These are phyloP conservation scores for Aspergillus puulaauensis DNA, from an alignment of 2,329 filamentous ascomycete species.

Conservation along the genomic window DNA sequence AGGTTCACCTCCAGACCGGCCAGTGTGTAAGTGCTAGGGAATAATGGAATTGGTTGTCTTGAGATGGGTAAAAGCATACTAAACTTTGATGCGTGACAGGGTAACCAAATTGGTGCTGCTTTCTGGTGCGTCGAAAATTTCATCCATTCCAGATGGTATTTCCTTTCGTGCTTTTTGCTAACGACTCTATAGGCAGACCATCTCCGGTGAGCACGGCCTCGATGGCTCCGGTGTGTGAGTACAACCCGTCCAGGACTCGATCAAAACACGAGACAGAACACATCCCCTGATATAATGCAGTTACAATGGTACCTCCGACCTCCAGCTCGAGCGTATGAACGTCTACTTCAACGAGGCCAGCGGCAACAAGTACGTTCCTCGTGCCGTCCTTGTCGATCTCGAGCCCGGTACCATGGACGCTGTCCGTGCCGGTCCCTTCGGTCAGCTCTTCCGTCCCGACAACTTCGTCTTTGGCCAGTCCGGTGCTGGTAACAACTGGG, in stretches of 20 bases:
- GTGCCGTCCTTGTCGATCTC: slow-evolving; percentile 98
- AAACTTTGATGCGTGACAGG: slow-evolving; percentile 55
- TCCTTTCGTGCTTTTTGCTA: slow-evolving; percentile 30
- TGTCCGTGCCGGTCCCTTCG: slow-evolving; percentile 95
- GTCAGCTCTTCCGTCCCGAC: slow-evolving; percentile 98
- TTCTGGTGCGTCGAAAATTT: slow-evolving; percentile 71
- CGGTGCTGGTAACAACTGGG: slow-evolving; percentile 99
- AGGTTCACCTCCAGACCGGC: slow-evolving; percentile 99
- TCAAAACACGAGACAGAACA: slow-evolving; percentile 13
- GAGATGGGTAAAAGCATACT: slow-evolving; percentile 16
- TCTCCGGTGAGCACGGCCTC: slow-evolving; percentile 90
- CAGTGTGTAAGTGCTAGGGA: slow-evolving; percentile 77
- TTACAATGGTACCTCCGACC: slow-evolving; percentile 97
- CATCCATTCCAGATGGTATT: neutral
- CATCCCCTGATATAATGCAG: slow-evolving; percentile 47
- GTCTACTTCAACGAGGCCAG: slow-evolving; percentile 96
- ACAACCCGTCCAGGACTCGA: slow-evolving; percentile 9
- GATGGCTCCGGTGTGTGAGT: slow-evolving; percentile 95
- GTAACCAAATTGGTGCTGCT: slow-evolving; percentile 99
- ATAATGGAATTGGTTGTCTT: slow-evolving; percentile 8
- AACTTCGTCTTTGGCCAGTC: slow-evolving; percentile 99
- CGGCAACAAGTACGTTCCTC: slow-evolving; percentile 98
- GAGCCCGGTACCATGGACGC: slow-evolving; percentile 99
- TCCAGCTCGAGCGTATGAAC: slow-evolving; percentile 99
- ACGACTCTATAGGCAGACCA: slow-evolving; percentile 65